Evolutionary conservation across 2,329 filamentous ascomycete genomes (phyloP).

Genomic region (Penicillium sp.): DNA sequence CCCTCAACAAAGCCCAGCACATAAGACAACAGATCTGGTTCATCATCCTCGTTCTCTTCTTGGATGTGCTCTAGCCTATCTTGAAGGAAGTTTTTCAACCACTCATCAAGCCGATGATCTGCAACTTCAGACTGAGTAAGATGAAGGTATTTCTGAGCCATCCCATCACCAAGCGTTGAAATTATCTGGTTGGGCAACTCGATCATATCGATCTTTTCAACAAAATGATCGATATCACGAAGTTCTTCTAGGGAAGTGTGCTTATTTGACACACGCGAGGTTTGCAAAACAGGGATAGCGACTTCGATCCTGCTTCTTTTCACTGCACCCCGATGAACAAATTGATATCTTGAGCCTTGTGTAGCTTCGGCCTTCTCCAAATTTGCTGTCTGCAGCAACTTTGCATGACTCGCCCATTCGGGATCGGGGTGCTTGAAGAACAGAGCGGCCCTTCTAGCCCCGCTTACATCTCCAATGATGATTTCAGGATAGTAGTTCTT

Average conservation of each 20-base stretch:
- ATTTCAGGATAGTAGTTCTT: constrained; percentile 92
- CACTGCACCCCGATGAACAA: constrained; percentile 55
- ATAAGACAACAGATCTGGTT: constrained; percentile 36
- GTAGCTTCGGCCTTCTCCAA: constrained; percentile 43
- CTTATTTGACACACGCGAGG: constrained; percentile 67
- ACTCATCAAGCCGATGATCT: constrained; percentile 41
- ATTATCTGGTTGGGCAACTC: constrained; percentile 81
- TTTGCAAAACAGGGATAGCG: constrained; percentile 69
- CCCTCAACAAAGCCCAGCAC: constrained; percentile 34
- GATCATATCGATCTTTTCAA: constrained; percentile 72
- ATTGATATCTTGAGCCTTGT: constrained; percentile 61
- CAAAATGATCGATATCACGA: constrained; percentile 68
- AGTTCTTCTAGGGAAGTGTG: constrained; percentile 70
- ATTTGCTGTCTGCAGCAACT: constrained; percentile 64
- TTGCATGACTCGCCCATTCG: constrained; percentile 70
- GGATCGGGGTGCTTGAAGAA: constrained; percentile 66
- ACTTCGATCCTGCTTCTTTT: constrained; percentile 54
- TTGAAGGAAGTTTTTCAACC: constrained; percentile 41
- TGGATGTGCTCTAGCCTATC: constrained; percentile 37
- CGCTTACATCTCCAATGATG: constrained; percentile 69
- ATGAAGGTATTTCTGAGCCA: constrained; percentile 74
- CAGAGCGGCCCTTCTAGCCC: constrained; percentile 34
- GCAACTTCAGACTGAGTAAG: constrained; percentile 60
- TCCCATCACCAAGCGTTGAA: constrained; percentile 71
- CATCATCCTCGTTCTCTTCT: constrained; percentile 50